Evolutionary conservation across 148 eudicot species (phyloP).

Genomic region (Rhododendron griersonianum): DNA sequence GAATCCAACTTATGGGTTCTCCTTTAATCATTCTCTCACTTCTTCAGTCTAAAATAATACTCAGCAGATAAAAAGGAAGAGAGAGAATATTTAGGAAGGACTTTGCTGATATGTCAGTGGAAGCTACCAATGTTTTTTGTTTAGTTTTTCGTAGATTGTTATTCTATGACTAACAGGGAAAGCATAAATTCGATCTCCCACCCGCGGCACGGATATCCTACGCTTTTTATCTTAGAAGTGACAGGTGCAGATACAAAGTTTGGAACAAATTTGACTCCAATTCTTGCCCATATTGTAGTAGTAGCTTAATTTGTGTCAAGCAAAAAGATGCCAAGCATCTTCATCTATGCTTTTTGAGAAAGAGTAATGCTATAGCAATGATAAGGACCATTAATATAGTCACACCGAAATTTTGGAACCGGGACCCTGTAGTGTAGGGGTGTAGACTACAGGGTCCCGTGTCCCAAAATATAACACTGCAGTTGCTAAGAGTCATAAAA

Average conservation of each 20-base stretch:
- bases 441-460: too few relatives aligned
- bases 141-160: neutral
- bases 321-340: neutral
- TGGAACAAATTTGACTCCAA: neutral
- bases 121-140: neutral
- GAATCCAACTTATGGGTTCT: constrained; percentile 30
- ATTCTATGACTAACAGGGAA: neutral
- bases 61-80: neutral
- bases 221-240: neutral
- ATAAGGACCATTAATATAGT: neutral
- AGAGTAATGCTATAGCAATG: neutral
- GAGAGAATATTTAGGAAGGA: neutral
- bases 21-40: constrained; percentile 27
- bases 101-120: constrained; percentile 4
- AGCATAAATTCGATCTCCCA: constrained; percentile 9
- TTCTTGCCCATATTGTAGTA: neutral
- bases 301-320: neutral
- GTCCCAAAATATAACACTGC: too few relatives aligned
- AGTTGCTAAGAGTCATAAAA: neutral
- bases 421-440: too few relatives aligned
- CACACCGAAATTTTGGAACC: too few relatives aligned
- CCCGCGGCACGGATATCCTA: constrained; percentile 1
- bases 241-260: neutral
- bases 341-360: neutral
- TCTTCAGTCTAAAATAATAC: neutral